phyloP scores from a whole-genome alignment of 371 early-diverging fungal species.

The Apophysomyces ossiformis region DNA sequence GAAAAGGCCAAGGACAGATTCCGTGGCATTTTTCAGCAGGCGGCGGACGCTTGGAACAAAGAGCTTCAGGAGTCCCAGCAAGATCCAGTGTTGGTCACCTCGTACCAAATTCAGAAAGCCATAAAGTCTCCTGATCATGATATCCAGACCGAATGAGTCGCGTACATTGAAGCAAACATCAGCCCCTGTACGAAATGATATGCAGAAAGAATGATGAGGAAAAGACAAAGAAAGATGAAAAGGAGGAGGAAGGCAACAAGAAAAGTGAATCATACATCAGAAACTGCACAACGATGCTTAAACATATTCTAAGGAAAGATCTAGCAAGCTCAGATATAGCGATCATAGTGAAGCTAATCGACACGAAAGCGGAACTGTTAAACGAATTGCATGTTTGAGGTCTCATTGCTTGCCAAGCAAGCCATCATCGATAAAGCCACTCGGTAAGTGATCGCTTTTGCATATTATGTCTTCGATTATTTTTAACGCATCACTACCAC shows the following conservation, averaged over 20 bases:
- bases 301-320: conserved; percentile 1
- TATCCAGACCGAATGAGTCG: too few relatives aligned
- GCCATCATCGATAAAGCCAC: not conserved
- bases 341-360: not conserved
- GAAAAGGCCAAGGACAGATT: too few relatives aligned
- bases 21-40: too few relatives aligned
- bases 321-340: not conserved
- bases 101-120: too few relatives aligned
- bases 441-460: not conserved
- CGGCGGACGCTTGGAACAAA: too few relatives aligned
- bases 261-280: conserved; percentile 12
- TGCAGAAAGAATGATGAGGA: not conserved
- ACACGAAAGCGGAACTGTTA: not conserved
- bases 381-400: not conserved
- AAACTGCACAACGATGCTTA: conserved; percentile 1
- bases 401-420: not conserved
- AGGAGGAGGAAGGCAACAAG: not conserved
- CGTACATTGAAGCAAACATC: too few relatives aligned
- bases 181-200: not conserved
- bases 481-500: not conserved
- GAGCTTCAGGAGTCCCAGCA: too few relatives aligned
- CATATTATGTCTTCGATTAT: not conserved
- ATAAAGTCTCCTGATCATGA: too few relatives aligned
- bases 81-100: too few relatives aligned
- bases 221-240: conserved; percentile 2